A percentile compares a stretch with the other conserved stretches of the same genome.
These are phyloP conservation scores for Wallemia ichthyophaga DNA, from an alignment of 1,284 basidiomycete genomes.

Conservation along the genomic window DNA sequence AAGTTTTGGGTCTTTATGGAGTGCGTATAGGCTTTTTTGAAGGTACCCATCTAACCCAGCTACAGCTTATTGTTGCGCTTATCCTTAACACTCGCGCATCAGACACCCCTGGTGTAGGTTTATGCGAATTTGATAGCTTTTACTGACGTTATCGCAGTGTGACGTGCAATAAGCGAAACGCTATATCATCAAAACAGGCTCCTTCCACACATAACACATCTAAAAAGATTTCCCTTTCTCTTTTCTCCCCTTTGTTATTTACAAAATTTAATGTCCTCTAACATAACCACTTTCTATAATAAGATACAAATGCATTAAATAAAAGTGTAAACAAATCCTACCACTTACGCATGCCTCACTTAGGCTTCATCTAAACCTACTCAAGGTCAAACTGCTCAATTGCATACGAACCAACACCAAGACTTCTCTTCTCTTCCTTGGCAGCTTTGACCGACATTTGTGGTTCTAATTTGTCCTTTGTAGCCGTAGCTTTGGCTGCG, in stretches of 20 bases:
- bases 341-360: too few species aligned
- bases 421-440: background rate
- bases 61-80: slow-evolving; percentile 47
- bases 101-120: background rate
- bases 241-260: background rate
- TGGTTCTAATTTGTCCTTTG: background rate
- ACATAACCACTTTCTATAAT: background rate
- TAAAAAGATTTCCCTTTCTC: background rate
- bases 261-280: background rate
- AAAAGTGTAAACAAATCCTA: background rate
- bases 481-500: background rate
- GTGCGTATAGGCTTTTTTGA: background rate
- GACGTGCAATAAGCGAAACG: too few species aligned
- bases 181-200: too few species aligned
- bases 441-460: background rate
- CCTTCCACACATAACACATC: too few species aligned
- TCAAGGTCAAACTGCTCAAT: background rate
- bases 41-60: background rate
- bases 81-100: slow-evolving; percentile 38
- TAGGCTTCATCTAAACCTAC: too few species aligned
- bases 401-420: background rate
- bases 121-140: too few species aligned
- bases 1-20: slow-evolving; percentile 65
- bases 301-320: background rate
- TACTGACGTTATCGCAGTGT: too few species aligned